Evolutionary conservation across 352 stramenopile species (phyloP).

Genomic region (Pythium phragmitis): DNA sequence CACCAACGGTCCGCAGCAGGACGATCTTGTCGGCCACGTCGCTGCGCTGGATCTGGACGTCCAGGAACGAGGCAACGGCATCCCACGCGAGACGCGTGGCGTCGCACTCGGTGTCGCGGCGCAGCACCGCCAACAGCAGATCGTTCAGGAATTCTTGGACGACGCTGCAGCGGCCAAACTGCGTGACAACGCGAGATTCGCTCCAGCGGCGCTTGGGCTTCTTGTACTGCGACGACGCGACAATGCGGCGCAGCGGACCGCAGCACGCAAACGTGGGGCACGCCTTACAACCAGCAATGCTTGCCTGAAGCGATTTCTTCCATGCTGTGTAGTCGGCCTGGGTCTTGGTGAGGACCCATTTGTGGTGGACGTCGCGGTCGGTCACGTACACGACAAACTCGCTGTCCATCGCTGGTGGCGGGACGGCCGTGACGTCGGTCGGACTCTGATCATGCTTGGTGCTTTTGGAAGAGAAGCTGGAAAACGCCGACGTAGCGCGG

Average conservation of each 20-base stretch:
- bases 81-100: conserved; percentile 32
- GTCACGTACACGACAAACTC: conserved; percentile 77
- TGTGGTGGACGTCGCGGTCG: conserved; percentile 60
- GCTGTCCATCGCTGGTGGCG: conserved; percentile 7
- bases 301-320: conserved; percentile 36
- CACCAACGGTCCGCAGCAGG: conserved; percentile 21
- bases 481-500: conserved; percentile 31
- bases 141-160: conserved; percentile 74
- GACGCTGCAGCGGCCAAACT: conserved; percentile 42
- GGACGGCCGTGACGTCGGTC: conserved; percentile 12
- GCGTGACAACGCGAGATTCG: conserved; percentile 33
- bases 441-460: conserved; percentile 13
- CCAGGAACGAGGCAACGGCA: conserved; percentile 55
- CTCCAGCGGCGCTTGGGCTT: conserved; percentile 35
- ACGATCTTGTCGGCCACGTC: conserved; percentile 28
- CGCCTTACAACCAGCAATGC: conserved; percentile 30
- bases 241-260: conserved; percentile 49
- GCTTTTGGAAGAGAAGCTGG: conserved; percentile 19
- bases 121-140: conserved; percentile 39
- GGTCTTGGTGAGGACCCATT: conserved; percentile 69
- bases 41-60: conserved; percentile 27
- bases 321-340: conserved; percentile 46
- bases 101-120: conserved; percentile 42
- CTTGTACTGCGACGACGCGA: conserved; percentile 44
- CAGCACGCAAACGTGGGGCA: conserved; percentile 61